Evolutionary conservation across 257 asterid species (phyloP).

Genomic region (Nicotiana undulata): DNA sequence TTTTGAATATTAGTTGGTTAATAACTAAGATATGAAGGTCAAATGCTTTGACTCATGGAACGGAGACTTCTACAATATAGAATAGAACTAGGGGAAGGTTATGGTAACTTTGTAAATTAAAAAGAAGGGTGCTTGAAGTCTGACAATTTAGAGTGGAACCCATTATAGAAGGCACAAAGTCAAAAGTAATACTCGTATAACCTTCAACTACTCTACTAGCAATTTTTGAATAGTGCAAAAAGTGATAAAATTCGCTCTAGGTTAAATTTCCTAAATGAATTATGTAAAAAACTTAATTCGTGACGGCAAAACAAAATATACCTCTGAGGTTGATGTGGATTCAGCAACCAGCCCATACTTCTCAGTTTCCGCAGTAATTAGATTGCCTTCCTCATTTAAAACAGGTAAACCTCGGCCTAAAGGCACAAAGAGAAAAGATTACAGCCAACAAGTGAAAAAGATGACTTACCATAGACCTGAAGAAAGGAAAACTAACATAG

Average conservation of each 20-base stretch:
- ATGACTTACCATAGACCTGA: neutral
- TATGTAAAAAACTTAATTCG: neutral
- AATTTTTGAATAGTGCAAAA: neutral
- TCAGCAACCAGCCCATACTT: constrained; percentile 52
- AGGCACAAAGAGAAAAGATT: neutral
- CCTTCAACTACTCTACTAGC: neutral
- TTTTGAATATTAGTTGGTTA: neutral
- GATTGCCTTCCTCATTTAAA: constrained; percentile 78
- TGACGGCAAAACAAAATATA: constrained; percentile 14
- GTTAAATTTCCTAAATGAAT: neutral
- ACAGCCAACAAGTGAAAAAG: neutral
- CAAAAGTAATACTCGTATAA: neutral
- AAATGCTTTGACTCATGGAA: neutral
- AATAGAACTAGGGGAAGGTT: neutral
- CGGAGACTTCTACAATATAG: neutral
- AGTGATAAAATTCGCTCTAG: neutral
- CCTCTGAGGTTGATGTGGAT: constrained; percentile 71
- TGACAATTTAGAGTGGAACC: neutral
- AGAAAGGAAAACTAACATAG: neutral
- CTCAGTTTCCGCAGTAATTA: constrained; percentile 54
- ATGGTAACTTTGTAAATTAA: neutral
- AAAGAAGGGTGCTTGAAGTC: neutral
- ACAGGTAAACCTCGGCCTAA: constrained; percentile 81
- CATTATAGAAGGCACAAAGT: neutral
- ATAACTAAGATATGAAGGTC: neutral